A percentile compares a stretch with the other conserved stretches of the same genome.
Evolutionary conservation across 2,329 filamentous ascomycete genomes (phyloP).

Genomic region (Colletotrichum tanaceti): DNA sequence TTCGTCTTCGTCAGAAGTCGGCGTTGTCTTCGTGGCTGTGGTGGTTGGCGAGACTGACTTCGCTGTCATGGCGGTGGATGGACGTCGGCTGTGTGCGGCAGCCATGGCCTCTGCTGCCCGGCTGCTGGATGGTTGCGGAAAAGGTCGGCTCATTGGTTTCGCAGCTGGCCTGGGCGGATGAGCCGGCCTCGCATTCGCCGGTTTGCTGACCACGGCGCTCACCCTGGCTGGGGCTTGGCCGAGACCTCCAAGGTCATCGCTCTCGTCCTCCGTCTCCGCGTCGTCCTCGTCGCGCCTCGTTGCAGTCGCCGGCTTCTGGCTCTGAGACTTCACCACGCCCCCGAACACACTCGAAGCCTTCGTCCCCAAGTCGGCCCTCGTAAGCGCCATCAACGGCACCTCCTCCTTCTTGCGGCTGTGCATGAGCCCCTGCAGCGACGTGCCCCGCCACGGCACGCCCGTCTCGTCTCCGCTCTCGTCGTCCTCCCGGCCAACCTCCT

Average conservation of each 20-base stretch:
- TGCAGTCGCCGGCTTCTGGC: constrained; percentile 34
- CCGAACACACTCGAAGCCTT: constrained; percentile 47
- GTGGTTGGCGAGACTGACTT: constrained; percentile 43
- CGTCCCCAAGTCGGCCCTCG: constrained; percentile 42
- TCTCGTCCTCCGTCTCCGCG: constrained; percentile 26
- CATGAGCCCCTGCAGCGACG: constrained; percentile 57
- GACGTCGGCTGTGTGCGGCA: not conserved
- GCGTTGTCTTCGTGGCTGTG: constrained; percentile 43
- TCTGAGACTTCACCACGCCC: constrained; percentile 11
- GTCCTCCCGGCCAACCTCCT: constrained; percentile 38
- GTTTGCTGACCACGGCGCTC: not conserved
- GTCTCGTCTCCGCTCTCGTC: constrained; percentile 48
- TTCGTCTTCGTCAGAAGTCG: not conserved
- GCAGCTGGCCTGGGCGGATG: not conserved
- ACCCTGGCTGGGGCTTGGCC: not conserved
- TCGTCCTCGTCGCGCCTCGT: constrained; percentile 21
- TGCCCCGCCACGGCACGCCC: constrained; percentile 46
- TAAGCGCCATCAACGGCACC: constrained; percentile 44
- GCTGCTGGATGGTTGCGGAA: not conserved
- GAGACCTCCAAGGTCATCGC: constrained; percentile 24
- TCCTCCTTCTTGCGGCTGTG: constrained; percentile 53
- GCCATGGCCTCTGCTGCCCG: not conserved
- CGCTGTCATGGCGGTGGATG: not conserved
- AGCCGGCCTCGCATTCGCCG: not conserved
- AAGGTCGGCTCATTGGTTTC: not conserved